phyloP scores from a whole-genome alignment of 306 rosid species.

The Corylus avellana region DNA sequence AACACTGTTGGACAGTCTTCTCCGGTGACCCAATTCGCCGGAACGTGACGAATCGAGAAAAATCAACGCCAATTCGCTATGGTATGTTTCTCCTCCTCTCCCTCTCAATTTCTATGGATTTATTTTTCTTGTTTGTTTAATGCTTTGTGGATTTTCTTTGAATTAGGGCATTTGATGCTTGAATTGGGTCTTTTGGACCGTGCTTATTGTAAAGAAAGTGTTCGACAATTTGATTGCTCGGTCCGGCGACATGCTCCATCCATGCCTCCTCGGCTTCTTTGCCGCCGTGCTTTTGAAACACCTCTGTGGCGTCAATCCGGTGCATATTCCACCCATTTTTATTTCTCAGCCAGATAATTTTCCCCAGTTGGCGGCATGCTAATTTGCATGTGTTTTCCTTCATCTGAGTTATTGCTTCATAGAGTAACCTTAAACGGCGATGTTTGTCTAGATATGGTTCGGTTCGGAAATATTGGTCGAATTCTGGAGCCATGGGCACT shows the following conservation, averaged over 20 bases:
- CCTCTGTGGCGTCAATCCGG: slow-evolving; percentile 69
- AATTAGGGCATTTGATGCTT: too few relatives aligned
- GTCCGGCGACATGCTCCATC: slow-evolving; percentile 57
- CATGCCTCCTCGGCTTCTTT: slow-evolving; percentile 63
- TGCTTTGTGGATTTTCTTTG: too few relatives aligned
- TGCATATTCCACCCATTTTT: slow-evolving; percentile 71
- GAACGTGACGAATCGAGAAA: too few relatives aligned
- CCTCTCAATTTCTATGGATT: too few relatives aligned
- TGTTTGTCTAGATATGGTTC: slow-evolving; percentile 36
- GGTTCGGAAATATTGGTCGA: slow-evolving; percentile 53
- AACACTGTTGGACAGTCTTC: too few relatives aligned
- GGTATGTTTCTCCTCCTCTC: too few relatives aligned
- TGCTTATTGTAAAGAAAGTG: slow-evolving; percentile 40
- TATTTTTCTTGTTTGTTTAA: too few relatives aligned
- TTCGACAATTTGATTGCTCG: slow-evolving; percentile 47
- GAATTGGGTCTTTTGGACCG: too few relatives aligned
- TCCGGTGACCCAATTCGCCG: too few relatives aligned
- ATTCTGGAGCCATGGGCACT: slow-evolving; percentile 52
- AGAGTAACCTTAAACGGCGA: slow-evolving; percentile 20
- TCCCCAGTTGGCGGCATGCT: slow-evolving; percentile 58
- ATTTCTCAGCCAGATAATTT: slow-evolving; percentile 52
- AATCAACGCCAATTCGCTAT: too few relatives aligned
- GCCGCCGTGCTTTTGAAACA: slow-evolving; percentile 45
- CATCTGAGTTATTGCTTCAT: slow-evolving; percentile 44
- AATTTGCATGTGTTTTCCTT: slow-evolving; percentile 62